A percentile compares a stretch with the other conserved stretches of the same genome.
Conservation (phyloP, 108 stramenopile species). For the Epithemia pelagica region DNA sequence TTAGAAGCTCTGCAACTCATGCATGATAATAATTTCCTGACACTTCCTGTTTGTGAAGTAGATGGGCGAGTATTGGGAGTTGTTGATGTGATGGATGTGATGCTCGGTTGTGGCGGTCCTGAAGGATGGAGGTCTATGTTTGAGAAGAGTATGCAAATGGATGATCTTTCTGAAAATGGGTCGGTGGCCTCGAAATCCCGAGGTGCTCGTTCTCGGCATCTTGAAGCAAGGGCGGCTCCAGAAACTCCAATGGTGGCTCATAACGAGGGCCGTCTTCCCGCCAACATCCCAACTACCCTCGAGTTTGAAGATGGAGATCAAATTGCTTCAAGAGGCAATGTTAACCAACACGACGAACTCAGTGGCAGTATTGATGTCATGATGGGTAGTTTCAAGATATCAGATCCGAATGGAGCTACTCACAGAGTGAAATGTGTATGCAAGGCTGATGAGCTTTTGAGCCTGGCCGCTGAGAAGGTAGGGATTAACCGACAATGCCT, state of each 20-base stretch:
- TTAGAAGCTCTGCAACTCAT: constrained; percentile 90
- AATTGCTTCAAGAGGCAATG: constrained; percentile 42
- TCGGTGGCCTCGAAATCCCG: constrained; percentile 12
- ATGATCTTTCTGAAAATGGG: constrained; percentile 33
- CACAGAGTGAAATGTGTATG: constrained; percentile 60
- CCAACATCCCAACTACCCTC: constrained; percentile 71
- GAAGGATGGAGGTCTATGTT: constrained; percentile 83
- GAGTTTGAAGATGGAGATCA: constrained; percentile 49
- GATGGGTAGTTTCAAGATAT: constrained; percentile 59
- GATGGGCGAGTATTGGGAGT: constrained; percentile 84
- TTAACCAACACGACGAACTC: constrained; percentile 25
- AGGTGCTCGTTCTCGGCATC: constrained; percentile 2
- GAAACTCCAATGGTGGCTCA: not conserved
- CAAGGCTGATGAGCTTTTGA: constrained; percentile 38
- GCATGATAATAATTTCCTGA: constrained; percentile 92
- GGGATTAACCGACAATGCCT: constrained; percentile 28
- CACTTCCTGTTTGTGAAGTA: constrained; percentile 83
- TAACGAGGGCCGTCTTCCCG: constrained; percentile 18
- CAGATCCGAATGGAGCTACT: constrained; percentile 64
- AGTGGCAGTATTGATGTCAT: constrained; percentile 20
- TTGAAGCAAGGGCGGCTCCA: not conserved
- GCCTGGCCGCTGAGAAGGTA: constrained; percentile 45
- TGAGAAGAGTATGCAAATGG: constrained; percentile 58
- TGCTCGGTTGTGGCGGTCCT: constrained; percentile 67
- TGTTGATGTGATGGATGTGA: constrained; percentile 95